Conservation (phyloP, 768 basidiomycete genomes). For the Psilocybe azurescens region DNA sequence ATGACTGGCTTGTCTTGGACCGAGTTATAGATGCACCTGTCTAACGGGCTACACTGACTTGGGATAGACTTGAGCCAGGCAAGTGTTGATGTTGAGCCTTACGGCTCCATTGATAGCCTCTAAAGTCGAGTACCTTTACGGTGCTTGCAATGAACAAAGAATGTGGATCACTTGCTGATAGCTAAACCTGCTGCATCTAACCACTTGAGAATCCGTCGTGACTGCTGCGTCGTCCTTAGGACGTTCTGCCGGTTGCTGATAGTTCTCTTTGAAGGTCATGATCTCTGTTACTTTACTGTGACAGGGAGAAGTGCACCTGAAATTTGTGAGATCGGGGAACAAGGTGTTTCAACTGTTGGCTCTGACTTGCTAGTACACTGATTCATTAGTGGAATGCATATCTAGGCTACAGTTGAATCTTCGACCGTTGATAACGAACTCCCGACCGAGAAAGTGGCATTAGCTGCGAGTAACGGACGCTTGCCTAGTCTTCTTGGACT, state of each 20-base stretch:
- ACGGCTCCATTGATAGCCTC: constrained; percentile 11
- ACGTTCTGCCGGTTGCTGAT: constrained; percentile 35
- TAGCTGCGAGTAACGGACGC: no score
- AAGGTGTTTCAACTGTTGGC: constrained; percentile 41
- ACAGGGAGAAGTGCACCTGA: constrained; percentile 36
- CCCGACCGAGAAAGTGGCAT: constrained; percentile 38
- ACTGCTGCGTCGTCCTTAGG: constrained; percentile 29
- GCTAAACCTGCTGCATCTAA: constrained; percentile 43
- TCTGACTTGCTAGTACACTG: constrained; percentile 25
- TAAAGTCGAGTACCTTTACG: constrained; percentile 31
- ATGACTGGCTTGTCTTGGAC: constrained; percentile 39
- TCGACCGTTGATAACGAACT: constrained; percentile 29
- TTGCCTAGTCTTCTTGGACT: no score
- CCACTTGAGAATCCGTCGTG: constrained; percentile 40
- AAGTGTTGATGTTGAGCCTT: constrained; percentile 14
- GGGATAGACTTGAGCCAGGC: constrained; percentile 33
- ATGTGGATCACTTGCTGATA: constrained; percentile 46
- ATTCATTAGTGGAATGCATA: constrained; percentile 11
- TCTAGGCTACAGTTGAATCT: constrained; percentile 25
- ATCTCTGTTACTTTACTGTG: constrained; percentile 36
- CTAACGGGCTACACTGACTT: constrained; percentile 37
- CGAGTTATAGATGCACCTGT: constrained; percentile 39
- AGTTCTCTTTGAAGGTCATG: constrained; percentile 42
- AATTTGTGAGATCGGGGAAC: constrained; percentile 53
- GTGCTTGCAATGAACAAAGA: constrained; percentile 36